Evolutionary conservation across 1,284 basidiomycete genomes (phyloP), one percentile per base, ranked within the genome.

Genomic region (Psilocybe mexicana): DNA sequence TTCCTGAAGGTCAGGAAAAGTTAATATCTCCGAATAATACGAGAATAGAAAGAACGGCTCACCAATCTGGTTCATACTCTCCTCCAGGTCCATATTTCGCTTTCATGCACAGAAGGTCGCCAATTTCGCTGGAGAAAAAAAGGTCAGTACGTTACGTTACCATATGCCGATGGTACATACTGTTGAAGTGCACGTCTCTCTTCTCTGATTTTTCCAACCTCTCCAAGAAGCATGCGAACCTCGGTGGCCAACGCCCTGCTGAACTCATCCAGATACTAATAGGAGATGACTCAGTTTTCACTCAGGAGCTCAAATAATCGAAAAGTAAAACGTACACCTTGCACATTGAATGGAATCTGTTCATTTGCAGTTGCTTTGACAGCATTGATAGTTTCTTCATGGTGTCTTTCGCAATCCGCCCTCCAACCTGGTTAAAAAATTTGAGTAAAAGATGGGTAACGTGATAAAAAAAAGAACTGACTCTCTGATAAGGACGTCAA

Each of bases 231-330:
- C 77, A 89, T 86, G 28, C 88, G 82, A 5, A 92, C 89, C 72
- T 92, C 90, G n/a, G 80, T 77, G 4, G 90, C 88, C 45, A 92
- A 72, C 1, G 89, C 86, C 68, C 85, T 88, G 70, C 88, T 91
- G 72, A 92, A 92, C 56, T 92, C 88, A 61, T 91, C 88, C 18
- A 92, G 77, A 67, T 91, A 91, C 85, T 68, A 45, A 18, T 18
- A 6, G 52, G 24, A 30, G 12, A 60, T 52, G 52, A 38, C 11
- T 51, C 35, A 57, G 36, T n/a, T 42, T 28, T n/a, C 30, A n/a
- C n/a, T 25, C 3, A 23, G 2, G 23, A 23, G 49, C 7, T 30
- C 6, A 51, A 12, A 49, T 4, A 44, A 58, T 24, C 33, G 14
- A 25, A 12, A 24, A 43, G 24, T 8, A 35, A 33, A 26, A 72